Conservation (phyloP, 768 basidiomycete genomes). For the Auriscalpium orientale region DNA sequence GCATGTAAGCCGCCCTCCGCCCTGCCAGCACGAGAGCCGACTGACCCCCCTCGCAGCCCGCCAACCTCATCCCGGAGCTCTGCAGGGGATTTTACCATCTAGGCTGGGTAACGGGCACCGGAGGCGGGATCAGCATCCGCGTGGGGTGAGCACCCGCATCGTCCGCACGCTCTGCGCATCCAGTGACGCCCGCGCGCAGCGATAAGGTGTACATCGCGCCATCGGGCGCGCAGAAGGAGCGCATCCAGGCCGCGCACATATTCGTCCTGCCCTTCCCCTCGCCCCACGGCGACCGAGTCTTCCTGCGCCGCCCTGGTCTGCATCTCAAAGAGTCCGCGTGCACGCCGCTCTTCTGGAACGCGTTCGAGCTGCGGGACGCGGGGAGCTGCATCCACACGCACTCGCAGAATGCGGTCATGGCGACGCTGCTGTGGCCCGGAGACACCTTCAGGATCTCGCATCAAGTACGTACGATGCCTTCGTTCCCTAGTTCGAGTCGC, state of each 20-base stretch:
- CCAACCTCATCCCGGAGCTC: constrained; percentile 84
- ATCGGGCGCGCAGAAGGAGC: constrained; percentile 86
- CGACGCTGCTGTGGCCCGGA: constrained; percentile 69
- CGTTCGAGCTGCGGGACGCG: constrained; percentile 70
- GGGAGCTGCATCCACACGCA: constrained; percentile 90
- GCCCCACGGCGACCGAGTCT: constrained; percentile 62
- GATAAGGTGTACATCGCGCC: constrained; percentile 83
- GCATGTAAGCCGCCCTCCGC: constrained; percentile 39
- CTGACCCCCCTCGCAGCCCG: constrained; percentile 46
- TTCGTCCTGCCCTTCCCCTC: constrained; percentile 77
- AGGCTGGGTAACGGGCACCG: constrained; percentile 92
- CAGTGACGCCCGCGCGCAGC: constrained; percentile 24
- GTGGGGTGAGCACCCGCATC: constrained; percentile 39
- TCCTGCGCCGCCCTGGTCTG: constrained; percentile 64
- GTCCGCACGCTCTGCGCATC: no score
- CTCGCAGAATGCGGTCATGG: constrained; percentile 86
- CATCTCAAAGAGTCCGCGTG: constrained; percentile 82
- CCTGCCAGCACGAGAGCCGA: background rate
- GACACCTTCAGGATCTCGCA: constrained; percentile 74
- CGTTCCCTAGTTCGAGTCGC: background rate
- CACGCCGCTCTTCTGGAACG: constrained; percentile 90
- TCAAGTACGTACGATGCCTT: constrained; percentile 40
- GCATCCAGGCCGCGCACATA: constrained; percentile 75
- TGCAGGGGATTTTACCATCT: constrained; percentile 79
- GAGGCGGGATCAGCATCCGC: constrained; percentile 73